Evolutionary conservation across 129 eudicot species (phyloP).

Genomic region (Flaveria trinervia): DNA sequence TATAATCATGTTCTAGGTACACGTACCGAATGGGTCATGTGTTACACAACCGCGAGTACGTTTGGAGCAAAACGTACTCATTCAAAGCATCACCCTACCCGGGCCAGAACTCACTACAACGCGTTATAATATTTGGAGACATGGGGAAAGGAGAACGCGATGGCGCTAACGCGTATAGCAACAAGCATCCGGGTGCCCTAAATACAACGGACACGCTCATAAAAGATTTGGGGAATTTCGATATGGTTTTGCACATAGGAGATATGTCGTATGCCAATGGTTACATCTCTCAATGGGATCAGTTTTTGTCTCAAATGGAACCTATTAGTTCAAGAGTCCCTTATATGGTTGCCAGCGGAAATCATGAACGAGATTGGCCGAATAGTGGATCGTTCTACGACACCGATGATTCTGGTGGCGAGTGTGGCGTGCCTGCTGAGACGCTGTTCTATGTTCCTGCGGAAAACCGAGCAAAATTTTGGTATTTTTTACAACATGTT

Average conservation of each 20-base stretch:
- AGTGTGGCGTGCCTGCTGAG: constrained; percentile 91
- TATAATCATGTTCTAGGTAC: constrained; percentile 45
- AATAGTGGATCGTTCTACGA: constrained; percentile 73
- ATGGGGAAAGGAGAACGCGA: constrained; percentile 92
- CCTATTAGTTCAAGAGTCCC: constrained; percentile 70
- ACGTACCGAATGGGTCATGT: constrained; percentile 66
- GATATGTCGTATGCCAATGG: constrained; percentile 71
- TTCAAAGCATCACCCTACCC: constrained; percentile 82
- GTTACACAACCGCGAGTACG: constrained; percentile 44
- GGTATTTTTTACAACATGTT: constrained; percentile 39
- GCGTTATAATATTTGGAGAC: constrained; percentile 69
- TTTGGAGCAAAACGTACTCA: constrained; percentile 59
- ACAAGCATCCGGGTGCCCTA: constrained; percentile 79
- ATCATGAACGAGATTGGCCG: constrained; percentile 94
- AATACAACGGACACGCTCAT: constrained; percentile 66
- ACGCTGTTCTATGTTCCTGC: constrained; percentile 87
- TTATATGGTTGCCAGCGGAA: constrained; percentile 87
- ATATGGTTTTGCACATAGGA: constrained; percentile 73
- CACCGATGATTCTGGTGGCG: constrained; percentile 78
- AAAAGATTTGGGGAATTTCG: constrained; percentile 59
- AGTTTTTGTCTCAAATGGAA: constrained; percentile 67
- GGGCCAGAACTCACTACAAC: constrained; percentile 76
- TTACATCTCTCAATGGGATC: constrained; percentile 85
- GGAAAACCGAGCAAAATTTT: constrained; percentile 78
- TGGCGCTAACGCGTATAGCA: constrained; percentile 69